phyloP scores from a whole-genome alignment of 768 basidiomycete genomes.

The Russula compacta region DNA sequence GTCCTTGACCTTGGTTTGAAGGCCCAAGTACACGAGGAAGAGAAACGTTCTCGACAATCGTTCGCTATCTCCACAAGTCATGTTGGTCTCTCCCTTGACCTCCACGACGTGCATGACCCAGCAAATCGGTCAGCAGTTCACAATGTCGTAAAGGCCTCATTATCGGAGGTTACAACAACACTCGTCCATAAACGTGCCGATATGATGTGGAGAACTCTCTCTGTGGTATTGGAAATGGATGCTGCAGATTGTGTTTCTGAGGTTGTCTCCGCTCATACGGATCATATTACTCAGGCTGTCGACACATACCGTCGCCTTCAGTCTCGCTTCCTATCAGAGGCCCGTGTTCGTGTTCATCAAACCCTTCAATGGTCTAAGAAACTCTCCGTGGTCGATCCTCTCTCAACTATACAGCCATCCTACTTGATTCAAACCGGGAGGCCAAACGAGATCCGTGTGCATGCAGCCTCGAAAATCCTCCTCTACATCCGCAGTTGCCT shows the following conservation, averaged over 20 bases:
- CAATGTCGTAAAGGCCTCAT: constrained; percentile 1
- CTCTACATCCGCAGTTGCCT: constrained; percentile 68
- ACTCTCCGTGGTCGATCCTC: constrained; percentile 53
- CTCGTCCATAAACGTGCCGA: constrained; percentile 8
- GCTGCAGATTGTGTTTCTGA: constrained; percentile 8
- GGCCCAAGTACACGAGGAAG: constrained; percentile 4
- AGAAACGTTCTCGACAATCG: constrained; percentile 7
- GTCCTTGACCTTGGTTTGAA: constrained; percentile 4
- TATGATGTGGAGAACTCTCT: constrained; percentile 10
- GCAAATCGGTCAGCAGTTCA: background rate
- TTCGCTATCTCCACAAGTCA: background rate
- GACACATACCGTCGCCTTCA: background rate
- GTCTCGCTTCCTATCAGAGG: background rate
- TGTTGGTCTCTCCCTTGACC: background rate
- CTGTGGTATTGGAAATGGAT: constrained; percentile 7
- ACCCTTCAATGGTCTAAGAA: constrained; percentile 45
- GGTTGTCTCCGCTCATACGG: background rate
- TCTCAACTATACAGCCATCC: constrained; percentile 78
- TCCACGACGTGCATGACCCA: background rate
- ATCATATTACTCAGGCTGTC: background rate
- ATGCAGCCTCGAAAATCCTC: constrained; percentile 65
- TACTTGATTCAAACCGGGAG: constrained; percentile 70
- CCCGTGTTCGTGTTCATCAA: constrained; percentile 28
- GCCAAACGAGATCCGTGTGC: constrained; percentile 58
- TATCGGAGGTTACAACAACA: background rate